Conservation (phyloP, 768 basidiomycete species). For the Leccinum imitatum region DNA sequence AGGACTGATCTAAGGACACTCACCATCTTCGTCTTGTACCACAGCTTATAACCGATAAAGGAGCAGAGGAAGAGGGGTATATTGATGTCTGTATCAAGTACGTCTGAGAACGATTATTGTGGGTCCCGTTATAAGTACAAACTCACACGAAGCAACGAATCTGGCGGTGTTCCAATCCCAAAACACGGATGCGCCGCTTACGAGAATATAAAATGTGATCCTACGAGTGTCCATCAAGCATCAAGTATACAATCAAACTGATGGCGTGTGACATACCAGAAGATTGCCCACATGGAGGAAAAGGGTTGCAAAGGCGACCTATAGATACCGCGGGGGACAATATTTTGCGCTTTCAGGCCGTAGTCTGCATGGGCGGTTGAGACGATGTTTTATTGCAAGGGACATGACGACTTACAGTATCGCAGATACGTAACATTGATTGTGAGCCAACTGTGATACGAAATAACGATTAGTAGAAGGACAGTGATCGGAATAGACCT, state of each 20-base stretch:
- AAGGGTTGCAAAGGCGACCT: conserved; percentile 62
- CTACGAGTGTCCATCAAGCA: conserved; percentile 1
- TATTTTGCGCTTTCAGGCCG: conserved; percentile 37
- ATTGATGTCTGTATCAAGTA: conserved; percentile 36
- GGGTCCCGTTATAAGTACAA: neutral
- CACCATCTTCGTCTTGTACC: conserved; percentile 23
- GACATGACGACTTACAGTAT: conserved; percentile 50
- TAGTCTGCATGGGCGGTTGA: conserved; percentile 6
- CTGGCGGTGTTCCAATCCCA: conserved; percentile 55
- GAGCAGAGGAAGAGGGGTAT: conserved; percentile 44
- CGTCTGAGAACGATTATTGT: neutral
- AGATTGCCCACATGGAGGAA: conserved; percentile 68
- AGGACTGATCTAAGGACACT: neutral
- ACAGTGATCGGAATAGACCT: neutral
- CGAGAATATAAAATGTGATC: conserved; percentile 51
- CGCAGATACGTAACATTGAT: conserved; percentile 72
- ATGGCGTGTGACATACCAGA: conserved; percentile 51
- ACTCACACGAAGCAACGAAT: conserved; percentile 47
- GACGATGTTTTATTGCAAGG: conserved; percentile 34
- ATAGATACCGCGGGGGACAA: conserved; percentile 64
- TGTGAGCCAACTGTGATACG: conserved; percentile 51
- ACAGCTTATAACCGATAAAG: conserved; percentile 45
- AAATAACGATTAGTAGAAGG: conserved; percentile 45
- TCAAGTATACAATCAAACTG: conserved; percentile 3
- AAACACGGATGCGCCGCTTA: conserved; percentile 60